Evolutionary conservation across 306 rosid species (phyloP).

Genomic region (Prosopis cineraria): DNA sequence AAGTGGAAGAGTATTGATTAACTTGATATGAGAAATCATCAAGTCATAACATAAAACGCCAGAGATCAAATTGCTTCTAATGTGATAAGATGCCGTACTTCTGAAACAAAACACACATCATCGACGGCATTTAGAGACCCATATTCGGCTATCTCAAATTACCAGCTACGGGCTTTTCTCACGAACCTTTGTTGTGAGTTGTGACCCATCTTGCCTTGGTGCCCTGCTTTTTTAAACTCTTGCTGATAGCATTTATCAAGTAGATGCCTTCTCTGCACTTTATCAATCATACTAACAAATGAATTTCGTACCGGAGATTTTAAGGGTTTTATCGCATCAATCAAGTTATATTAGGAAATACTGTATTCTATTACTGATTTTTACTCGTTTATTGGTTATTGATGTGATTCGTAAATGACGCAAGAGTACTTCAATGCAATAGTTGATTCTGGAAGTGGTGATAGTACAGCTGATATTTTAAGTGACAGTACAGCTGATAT

Average conservation of each 20-base stretch:
- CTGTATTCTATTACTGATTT: neutral
- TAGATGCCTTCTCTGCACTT: neutral
- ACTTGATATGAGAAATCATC: neutral
- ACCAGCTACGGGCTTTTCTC: neutral
- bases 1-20: neutral
- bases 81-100: neutral
- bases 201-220: neutral
- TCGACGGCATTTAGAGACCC: neutral
- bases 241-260: neutral
- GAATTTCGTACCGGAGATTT: neutral
- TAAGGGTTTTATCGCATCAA: neutral
- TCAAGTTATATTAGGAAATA: too few relatives aligned
- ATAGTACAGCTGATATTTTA: neutral
- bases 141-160: neutral
- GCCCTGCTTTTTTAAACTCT: neutral
- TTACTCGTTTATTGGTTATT: neutral
- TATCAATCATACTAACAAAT: neutral
- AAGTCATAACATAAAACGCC: neutral
- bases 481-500: too few relatives aligned
- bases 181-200: too few relatives aligned
- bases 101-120: neutral
- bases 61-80: neutral
- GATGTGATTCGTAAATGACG: neutral
- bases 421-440: neutral
- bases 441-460: neutral